phyloP scores from a whole-genome alignment of 257 asterid genomes.

The Solanum pinnatisectum region DNA sequence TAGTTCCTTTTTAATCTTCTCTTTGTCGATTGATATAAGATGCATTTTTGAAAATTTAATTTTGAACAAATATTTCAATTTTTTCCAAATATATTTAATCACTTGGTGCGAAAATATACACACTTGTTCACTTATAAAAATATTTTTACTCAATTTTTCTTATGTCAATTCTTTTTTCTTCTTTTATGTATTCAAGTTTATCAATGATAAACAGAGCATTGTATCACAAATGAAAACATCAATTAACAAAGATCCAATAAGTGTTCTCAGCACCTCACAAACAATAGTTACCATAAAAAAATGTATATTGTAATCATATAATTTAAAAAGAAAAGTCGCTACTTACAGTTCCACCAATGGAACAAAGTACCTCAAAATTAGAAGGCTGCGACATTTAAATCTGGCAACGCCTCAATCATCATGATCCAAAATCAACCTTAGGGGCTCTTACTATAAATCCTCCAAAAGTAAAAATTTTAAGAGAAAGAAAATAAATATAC shows the following conservation, averaged over 20 bases:
- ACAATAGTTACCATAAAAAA: too few relatives aligned
- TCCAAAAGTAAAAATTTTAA: not conserved
- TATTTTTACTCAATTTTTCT: not conserved
- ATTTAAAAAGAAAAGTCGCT: not conserved
- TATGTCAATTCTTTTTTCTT: not conserved
- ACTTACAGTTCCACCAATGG: not conserved
- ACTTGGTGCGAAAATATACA: not conserved
- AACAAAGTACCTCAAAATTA: not conserved
- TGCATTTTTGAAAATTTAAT: not conserved
- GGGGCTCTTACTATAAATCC: not conserved
- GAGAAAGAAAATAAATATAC: not conserved
- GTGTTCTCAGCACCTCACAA: not conserved
- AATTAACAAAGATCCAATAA: not conserved
- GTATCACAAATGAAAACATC: not conserved
- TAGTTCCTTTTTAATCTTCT: not conserved
- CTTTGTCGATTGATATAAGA: not conserved
- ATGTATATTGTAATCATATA: too few relatives aligned
- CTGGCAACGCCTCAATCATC: not conserved
- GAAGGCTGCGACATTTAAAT: not conserved
- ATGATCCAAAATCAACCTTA: not conserved
- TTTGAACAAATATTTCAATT: not conserved
- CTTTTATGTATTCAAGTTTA: too few relatives aligned
- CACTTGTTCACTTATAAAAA: not conserved
- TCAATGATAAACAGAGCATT: not conserved
- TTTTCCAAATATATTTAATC: not conserved